Conservation (phyloP, 2,329 filamentous ascomycete genomes). For the Pleomassaria siparia region DNA sequence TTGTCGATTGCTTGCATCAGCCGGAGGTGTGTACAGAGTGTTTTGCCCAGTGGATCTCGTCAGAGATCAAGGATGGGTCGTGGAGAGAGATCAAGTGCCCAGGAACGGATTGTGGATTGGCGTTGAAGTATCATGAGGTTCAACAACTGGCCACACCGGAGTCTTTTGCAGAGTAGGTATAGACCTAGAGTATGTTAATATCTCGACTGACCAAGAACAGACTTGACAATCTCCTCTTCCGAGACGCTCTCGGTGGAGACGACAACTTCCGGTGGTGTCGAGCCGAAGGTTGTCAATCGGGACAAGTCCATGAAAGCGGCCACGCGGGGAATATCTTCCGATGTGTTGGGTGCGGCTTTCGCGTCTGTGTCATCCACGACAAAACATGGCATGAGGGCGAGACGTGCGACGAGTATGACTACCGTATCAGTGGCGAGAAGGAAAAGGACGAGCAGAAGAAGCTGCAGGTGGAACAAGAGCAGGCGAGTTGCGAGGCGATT, state of each 20-base stretch:
- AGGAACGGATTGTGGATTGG: conserved; percentile 47
- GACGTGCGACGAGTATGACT: conserved; percentile 44
- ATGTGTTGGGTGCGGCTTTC: conserved; percentile 40
- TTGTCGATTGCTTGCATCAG: conserved; percentile 36
- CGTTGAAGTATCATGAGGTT: conserved; percentile 51
- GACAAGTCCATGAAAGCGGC: conserved; percentile 56
- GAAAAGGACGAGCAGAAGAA: conserved; percentile 25
- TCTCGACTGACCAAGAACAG: no score
- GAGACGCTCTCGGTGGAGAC: conserved; percentile 47
- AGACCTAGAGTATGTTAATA: no score
- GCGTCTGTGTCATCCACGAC: conserved; percentile 42
- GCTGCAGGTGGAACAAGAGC: conserved; percentile 14
- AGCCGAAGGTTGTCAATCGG: conserved; percentile 50
- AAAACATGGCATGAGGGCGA: conserved; percentile 44
- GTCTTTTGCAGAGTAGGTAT: conserved; percentile 21
- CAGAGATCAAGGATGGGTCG: conserved; percentile 39
- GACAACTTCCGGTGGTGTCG: conserved; percentile 60
- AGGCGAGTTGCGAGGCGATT: conserved; percentile 19
- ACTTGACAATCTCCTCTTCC: conserved; percentile 49
- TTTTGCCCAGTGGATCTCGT: conserved; percentile 41
- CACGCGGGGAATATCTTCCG: conserved; percentile 49
- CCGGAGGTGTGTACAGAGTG: conserved; percentile 41
- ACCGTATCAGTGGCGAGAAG: conserved; percentile 22
- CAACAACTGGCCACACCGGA: conserved; percentile 21
- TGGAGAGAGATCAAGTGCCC: conserved; percentile 57